Percentiles rank a stretch among this genome's conserved stretches.
Evolutionary conservation across 2,329 filamentous ascomycete species (phyloP).

Genomic region (Grosmannia huntii): DNA sequence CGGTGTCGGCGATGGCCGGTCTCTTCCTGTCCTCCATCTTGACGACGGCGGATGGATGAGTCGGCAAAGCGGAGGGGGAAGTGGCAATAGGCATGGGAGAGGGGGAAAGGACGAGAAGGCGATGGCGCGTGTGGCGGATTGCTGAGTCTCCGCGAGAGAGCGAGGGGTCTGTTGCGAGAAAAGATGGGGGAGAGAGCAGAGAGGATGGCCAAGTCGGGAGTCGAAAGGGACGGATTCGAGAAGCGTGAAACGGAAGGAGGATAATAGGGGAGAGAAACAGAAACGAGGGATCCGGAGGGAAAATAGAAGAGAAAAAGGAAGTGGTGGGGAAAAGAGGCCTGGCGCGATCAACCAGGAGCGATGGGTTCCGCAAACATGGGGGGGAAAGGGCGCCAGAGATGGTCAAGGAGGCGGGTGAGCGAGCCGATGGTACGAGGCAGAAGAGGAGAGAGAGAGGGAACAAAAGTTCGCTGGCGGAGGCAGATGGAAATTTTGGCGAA

Average conservation of each 20-base stretch:
- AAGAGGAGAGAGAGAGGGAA: neutral
- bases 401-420: neutral
- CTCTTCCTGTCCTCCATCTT: slow-evolving; percentile 99
- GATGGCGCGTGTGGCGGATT: slow-evolving; percentile 19
- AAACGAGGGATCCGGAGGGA: neutral
- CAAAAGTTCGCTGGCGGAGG: neutral
- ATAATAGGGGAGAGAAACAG: neutral
- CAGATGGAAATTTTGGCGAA: slow-evolving; percentile 10
- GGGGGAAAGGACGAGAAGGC: slow-evolving; percentile 15
- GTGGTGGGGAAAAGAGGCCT: slow-evolving; percentile 1
- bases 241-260: neutral
- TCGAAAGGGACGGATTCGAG: neutral
- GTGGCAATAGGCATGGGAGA: slow-evolving; percentile 83
- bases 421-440: slow-evolving; percentile 6
- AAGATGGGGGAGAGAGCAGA: slow-evolving; percentile 1
- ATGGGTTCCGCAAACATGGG: slow-evolving; percentile 3
- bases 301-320: neutral
- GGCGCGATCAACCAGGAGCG: slow-evolving; percentile 10
- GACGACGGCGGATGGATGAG: slow-evolving; percentile 65
- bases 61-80: slow-evolving; percentile 50
- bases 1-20: slow-evolving; percentile 65
- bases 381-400: neutral
- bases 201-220: neutral
- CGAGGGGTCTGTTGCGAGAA: slow-evolving; percentile 2
- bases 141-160: neutral